Conservation (phyloP, 495 filamentous ascomycete genomes). For the Filosporella fistucella region DNA sequence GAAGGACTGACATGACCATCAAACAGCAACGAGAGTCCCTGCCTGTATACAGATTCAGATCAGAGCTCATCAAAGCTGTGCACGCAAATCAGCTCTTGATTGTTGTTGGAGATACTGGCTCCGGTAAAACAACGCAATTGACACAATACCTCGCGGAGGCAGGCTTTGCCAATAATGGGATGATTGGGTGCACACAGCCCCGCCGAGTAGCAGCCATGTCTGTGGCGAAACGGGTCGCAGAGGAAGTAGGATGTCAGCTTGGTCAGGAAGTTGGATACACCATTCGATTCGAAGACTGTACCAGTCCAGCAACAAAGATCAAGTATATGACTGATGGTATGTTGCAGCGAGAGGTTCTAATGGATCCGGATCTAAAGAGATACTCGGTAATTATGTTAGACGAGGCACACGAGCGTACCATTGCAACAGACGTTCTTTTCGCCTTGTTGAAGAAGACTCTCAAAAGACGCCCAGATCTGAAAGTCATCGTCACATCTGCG, state of each 20-base stretch:
- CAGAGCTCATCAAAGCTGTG: constrained; percentile 84
- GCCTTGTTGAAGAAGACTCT: constrained; percentile 92
- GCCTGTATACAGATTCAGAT: constrained; percentile 86
- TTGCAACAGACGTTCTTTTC: constrained; percentile 93
- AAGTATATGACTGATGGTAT: constrained; percentile 99
- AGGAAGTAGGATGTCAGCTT: constrained; percentile 89
- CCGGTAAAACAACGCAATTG: constrained; percentile 94
- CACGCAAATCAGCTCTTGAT: constrained; percentile 85
- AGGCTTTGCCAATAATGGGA: constrained; percentile 82
- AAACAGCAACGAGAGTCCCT: constrained; percentile 90
- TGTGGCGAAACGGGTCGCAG: constrained; percentile 92
- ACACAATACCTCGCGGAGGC: constrained; percentile 94
- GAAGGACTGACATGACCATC: constrained; percentile 85
- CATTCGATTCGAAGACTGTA: constrained; percentile 95
- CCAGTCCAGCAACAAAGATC: constrained; percentile 84
- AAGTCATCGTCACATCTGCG: constrained; percentile 92
- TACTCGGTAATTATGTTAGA: constrained; percentile 99
- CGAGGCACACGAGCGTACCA: constrained; percentile 96
- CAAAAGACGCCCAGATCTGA: constrained; percentile 79
- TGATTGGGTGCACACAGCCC: constrained; percentile 96
- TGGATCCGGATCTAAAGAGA: constrained; percentile 79
- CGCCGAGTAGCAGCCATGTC: constrained; percentile 97
- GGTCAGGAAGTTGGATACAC: constrained; percentile 96
- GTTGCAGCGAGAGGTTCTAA: constrained; percentile 88
- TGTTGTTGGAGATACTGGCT: constrained; percentile 96